phyloP scores from a whole-genome alignment of 352 stramenopile species.

The Phytopythium delawarense region DNA sequence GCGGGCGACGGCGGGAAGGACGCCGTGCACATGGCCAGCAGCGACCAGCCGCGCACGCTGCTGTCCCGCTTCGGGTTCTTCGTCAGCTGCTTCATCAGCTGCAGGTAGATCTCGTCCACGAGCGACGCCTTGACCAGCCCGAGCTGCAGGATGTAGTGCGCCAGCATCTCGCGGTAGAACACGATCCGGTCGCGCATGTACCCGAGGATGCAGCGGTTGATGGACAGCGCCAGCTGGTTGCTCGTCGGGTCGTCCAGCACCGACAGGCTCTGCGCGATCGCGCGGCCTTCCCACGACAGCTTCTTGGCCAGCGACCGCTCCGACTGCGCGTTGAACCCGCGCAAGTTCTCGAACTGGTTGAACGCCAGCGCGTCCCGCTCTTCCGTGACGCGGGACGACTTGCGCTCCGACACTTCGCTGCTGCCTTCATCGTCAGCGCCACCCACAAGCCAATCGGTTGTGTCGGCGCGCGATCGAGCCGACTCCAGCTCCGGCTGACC shows the following conservation, averaged over 20 bases:
- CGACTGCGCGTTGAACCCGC: constrained; percentile 48
- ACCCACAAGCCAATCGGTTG: constrained; percentile 35
- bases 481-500: constrained; percentile 8
- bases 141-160: too few species aligned
- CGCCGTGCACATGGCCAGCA: too few species aligned
- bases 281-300: constrained; percentile 60
- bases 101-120: too few species aligned
- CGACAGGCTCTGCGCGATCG: constrained; percentile 55
- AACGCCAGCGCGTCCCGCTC: constrained; percentile 56
- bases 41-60: too few species aligned
- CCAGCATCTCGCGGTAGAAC: constrained; percentile 87
- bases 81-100: too few species aligned
- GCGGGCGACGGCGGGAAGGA: constrained; percentile 7
- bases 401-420: constrained; percentile 28
- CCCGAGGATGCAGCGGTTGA: constrained; percentile 92
- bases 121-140: too few species aligned
- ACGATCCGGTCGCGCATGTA: constrained; percentile 95
- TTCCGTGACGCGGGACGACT: constrained; percentile 18
- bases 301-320: constrained; percentile 43
- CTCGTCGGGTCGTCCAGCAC: constrained; percentile 42
- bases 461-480: constrained; percentile 29
- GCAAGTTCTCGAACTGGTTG: constrained; percentile 64
- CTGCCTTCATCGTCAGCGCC: constrained; percentile 24
- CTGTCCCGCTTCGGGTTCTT: too few species aligned
- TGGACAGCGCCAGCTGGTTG: constrained; percentile 63